Evolutionary conservation across 1,284 basidiomycete species (phyloP), one percentile per base, ranked within the genome.

Genomic region (Fistulinella staudtii): DNA sequence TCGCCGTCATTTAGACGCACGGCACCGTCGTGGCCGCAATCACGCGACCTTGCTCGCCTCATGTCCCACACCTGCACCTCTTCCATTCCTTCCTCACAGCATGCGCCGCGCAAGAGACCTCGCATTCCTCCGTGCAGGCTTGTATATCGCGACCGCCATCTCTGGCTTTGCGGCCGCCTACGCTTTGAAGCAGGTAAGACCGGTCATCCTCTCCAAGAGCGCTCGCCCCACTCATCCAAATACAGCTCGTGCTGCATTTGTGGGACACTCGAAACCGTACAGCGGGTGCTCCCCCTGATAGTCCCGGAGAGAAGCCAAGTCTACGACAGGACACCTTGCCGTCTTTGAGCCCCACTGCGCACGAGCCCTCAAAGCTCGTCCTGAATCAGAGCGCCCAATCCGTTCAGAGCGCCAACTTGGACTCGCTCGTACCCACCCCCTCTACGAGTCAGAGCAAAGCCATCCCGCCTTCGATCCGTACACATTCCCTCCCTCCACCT

Each of bases 121-220:
- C 23, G 45, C 31, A n/a, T n/a, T n/a, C 31, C n/a, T 56, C 33
- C 52, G 17, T 14, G 24, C 47, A 0, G 40, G 46, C 1, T 5
- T 57, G 3, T 57, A 41, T 24, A 3, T 61, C 25, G 47, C 40
- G 2, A 43, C 44, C 0, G 35, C 51, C 22, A 24, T 58, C 50
- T 43, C 58, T 4, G 43, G 52, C 14, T 8, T 58, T 21, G 53
- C 58, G 0, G 55, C 53, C 1, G 57, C 50, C 1, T 63, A 61
- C 37, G 23, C 49, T 22, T 9, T 63, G 2, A 48, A 38, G 34
- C 39, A 50, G 53, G 57, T 57, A 3, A 3, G 50, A 39, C 11
- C 15, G 2, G 1, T 17, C 17, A 3, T 5, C 13, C 14, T 24
- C 14, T 10, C 0, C 29, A 21, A 23, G 4, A 11, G 2, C 30